Percentiles rank a stretch among this genome's conserved stretches.
These are phyloP conservation scores for Ceratocystis lukuohia DNA, from an alignment of 2,329 filamentous ascomycete species.

Conservation along the genomic window DNA sequence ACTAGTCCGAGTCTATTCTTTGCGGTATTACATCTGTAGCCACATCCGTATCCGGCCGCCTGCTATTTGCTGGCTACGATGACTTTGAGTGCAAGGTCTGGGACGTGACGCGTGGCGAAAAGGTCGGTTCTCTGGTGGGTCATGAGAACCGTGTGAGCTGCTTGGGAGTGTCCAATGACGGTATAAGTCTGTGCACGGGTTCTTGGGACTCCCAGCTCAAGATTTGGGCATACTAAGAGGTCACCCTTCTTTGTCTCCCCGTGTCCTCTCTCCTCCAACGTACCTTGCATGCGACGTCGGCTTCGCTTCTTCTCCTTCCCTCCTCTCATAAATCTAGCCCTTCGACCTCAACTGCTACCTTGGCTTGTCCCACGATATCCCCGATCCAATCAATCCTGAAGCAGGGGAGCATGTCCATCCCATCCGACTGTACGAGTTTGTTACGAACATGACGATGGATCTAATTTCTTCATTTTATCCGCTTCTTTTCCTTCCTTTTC, in stretches of 20 bases:
- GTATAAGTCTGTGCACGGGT: constrained; percentile 96
- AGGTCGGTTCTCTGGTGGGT: constrained; percentile 89
- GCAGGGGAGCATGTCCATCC: constrained; percentile 8
- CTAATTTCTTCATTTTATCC: constrained; percentile 10
- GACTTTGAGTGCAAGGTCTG: constrained; percentile 99
- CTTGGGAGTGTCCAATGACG: constrained; percentile 95
- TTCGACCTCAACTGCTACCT: not conserved
- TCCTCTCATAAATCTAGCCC: not conserved
- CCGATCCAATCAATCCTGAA: not conserved
- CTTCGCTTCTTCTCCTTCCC: not conserved
- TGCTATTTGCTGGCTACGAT: constrained; percentile 94
- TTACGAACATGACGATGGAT: constrained; percentile 19
- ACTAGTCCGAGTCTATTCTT: constrained; percentile 85
- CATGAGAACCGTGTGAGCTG: constrained; percentile 99
- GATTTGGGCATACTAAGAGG: constrained; percentile 65
- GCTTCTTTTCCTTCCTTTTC: not conserved
- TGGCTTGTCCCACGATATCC: not conserved
- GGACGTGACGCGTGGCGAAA: constrained; percentile 93
- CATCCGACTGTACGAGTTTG: constrained; percentile 13
- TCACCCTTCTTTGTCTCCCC: not conserved
- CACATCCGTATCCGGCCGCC: constrained; percentile 87
- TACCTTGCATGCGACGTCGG: constrained; percentile 13
- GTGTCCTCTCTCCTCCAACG: not conserved
- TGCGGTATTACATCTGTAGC: constrained; percentile 98
- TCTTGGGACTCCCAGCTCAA: constrained; percentile 97